phyloP scores from a whole-genome alignment of 768 basidiomycete genomes.

The Lentinula sp. region DNA sequence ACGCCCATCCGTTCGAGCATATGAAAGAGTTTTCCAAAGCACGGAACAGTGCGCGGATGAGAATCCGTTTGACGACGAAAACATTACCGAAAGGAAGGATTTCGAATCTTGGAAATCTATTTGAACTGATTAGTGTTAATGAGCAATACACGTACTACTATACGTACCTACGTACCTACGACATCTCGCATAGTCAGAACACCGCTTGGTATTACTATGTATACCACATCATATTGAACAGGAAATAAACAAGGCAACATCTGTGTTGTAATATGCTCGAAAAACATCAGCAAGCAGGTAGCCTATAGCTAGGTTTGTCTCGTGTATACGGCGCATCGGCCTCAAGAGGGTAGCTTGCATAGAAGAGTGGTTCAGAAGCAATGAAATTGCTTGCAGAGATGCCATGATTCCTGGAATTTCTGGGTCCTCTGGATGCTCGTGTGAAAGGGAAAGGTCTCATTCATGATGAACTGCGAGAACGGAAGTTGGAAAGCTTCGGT shows the following conservation, averaged over 20 bases:
- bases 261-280: not conserved
- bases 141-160: not conserved
- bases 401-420: not conserved
- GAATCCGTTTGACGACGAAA: not conserved
- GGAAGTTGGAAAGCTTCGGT: constrained; percentile 43
- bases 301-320: no score
- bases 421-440: not conserved
- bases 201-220: not conserved
- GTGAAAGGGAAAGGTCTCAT: not conserved
- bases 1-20: not conserved
- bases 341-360: not conserved
- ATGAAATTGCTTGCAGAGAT: not conserved
- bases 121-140: no score
- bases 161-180: no score
- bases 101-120: not conserved
- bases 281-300: not conserved
- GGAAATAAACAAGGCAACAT: not conserved
- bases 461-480: constrained; percentile 13
- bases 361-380: not conserved
- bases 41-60: not conserved
- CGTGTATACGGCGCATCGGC: not conserved
- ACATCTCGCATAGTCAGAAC: not conserved
- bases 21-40: not conserved
- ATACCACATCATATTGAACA: not conserved
- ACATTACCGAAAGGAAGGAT: not conserved